These are phyloP conservation scores for Aspergillus puulaauensis DNA, from an alignment of 2,329 filamentous ascomycete species.

Conservation along the genomic window DNA sequence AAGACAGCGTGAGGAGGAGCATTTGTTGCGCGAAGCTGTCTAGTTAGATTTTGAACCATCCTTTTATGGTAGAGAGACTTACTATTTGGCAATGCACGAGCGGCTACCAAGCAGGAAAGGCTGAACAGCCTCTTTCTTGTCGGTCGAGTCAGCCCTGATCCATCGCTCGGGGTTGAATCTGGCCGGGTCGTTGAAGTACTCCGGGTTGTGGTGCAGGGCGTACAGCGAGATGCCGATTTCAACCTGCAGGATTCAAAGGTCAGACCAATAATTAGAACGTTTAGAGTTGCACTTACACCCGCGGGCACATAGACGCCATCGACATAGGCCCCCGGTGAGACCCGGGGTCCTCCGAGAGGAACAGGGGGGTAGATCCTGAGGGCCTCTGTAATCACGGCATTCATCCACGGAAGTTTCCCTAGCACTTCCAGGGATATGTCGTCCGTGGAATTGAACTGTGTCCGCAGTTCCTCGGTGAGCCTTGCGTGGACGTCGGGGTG, in stretches of 20 bases:
- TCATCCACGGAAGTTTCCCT: slow-evolving; percentile 26
- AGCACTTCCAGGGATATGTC: slow-evolving; percentile 20
- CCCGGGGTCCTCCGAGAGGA: slow-evolving; percentile 27
- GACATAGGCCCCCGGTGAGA: slow-evolving; percentile 25
- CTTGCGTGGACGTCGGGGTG: slow-evolving; percentile 21
- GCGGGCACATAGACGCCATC: slow-evolving; percentile 24
- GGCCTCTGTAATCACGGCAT: slow-evolving; percentile 31
- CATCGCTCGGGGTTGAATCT: slow-evolving; percentile 35
- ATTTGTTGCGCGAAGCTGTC: slow-evolving; percentile 25
- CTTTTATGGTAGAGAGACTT: neutral
- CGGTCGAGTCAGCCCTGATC: slow-evolving; percentile 24
- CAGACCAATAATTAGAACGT: neutral
- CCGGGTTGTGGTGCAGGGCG: slow-evolving; percentile 31
- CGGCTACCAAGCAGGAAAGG: slow-evolving; percentile 27
- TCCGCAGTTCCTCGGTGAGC: slow-evolving; percentile 19
- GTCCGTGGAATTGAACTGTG: slow-evolving; percentile 15
- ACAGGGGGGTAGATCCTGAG: slow-evolving; percentile 33
- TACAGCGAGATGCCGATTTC: slow-evolving; percentile 31
- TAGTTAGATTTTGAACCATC: too few relatives aligned
- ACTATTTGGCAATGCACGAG: slow-evolving; percentile 27
- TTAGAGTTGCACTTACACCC: slow-evolving; percentile 18
- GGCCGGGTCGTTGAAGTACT: slow-evolving; percentile 30
- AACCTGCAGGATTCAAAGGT: slow-evolving; percentile 3
- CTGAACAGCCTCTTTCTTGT: slow-evolving; percentile 25
- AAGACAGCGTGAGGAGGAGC: slow-evolving; percentile 23